phyloP scores from a whole-genome alignment of 768 basidiomycete genomes.

The Boletus subparvulus region DNA sequence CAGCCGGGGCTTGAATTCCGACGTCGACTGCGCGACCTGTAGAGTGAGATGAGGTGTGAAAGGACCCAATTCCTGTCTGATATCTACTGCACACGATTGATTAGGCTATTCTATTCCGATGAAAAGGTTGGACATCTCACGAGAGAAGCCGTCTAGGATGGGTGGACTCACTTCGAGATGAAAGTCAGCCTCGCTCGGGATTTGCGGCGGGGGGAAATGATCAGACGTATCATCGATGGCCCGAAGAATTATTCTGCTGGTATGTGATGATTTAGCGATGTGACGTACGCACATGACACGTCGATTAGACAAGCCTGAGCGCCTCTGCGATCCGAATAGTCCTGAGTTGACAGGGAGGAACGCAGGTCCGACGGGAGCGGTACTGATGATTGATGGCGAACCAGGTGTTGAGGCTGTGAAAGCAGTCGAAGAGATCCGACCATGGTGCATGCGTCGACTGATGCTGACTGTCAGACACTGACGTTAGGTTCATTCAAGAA shows the following conservation, averaged over 20 bases:
- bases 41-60: no score
- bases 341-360: conserved; percentile 77
- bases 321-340: conserved; percentile 49
- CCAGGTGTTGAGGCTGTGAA: conserved; percentile 87
- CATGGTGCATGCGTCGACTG: conserved; percentile 2
- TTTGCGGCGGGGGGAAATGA: conserved; percentile 78
- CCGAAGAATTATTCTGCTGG: conserved; percentile 63
- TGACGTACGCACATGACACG: neutral
- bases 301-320: conserved; percentile 28
- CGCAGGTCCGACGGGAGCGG: conserved; percentile 87
- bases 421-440: conserved; percentile 66
- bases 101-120: conserved; percentile 68
- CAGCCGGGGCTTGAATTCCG: no score
- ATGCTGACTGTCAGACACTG: conserved; percentile 1
- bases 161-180: conserved; percentile 99
- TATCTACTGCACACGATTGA: neutral
- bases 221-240: conserved; percentile 91
- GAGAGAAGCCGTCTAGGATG: conserved; percentile 75
- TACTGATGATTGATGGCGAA: conserved; percentile 94
- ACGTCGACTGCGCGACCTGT: no score
- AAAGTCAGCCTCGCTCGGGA: conserved; percentile 90
- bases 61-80: neutral
- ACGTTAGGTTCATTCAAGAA: conserved; percentile 81
- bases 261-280: conserved; percentile 30
- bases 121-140: conserved; percentile 85